Conservation (phyloP, 371 early-diverging fungal genomes). For the Capillidium rhysosporum region DNA sequence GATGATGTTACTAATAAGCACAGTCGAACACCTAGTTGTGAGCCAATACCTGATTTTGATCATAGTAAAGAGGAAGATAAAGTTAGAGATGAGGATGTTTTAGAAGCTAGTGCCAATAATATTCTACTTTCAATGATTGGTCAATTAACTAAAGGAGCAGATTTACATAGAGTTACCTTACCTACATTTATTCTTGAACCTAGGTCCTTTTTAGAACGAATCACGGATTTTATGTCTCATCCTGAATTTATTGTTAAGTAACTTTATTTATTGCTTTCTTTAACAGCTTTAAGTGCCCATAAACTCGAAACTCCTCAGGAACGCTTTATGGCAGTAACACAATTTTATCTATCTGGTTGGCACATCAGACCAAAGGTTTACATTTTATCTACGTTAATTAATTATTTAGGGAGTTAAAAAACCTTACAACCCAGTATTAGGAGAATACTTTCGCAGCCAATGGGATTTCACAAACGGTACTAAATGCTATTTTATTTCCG, state of each 20-base stretch:
- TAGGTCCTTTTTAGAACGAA: conserved; percentile 80
- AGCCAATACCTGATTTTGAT: no score
- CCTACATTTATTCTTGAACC: conserved; percentile 95
- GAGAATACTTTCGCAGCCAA: conserved; percentile 74
- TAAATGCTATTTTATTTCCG: conserved; percentile 69
- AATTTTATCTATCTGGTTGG: conserved; percentile 90
- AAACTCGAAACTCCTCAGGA: conserved; percentile 46
- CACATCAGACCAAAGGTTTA: conserved; percentile 79
- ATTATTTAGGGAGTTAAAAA: conserved; percentile 75
- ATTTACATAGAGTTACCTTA: conserved; percentile 72
- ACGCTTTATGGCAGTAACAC: conserved; percentile 73
- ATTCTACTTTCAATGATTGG: conserved; percentile 66
- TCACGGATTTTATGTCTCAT: conserved; percentile 91
- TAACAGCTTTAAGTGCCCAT: conserved; percentile 20
- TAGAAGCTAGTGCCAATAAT: conserved; percentile 24
- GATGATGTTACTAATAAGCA: no score
- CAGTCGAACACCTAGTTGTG: no score
- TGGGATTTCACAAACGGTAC: conserved; percentile 46
- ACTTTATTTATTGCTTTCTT: conserved; percentile 8
- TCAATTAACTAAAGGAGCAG: conserved; percentile 76
- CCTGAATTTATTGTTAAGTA: conserved; percentile 73
- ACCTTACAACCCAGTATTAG: conserved; percentile 92
- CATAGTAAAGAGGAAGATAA: no score
- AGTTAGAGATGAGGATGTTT: neutral
- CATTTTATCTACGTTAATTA: neutral